Conservation (phyloP, 768 basidiomycete genomes). For the Galerina sulciceps region DNA sequence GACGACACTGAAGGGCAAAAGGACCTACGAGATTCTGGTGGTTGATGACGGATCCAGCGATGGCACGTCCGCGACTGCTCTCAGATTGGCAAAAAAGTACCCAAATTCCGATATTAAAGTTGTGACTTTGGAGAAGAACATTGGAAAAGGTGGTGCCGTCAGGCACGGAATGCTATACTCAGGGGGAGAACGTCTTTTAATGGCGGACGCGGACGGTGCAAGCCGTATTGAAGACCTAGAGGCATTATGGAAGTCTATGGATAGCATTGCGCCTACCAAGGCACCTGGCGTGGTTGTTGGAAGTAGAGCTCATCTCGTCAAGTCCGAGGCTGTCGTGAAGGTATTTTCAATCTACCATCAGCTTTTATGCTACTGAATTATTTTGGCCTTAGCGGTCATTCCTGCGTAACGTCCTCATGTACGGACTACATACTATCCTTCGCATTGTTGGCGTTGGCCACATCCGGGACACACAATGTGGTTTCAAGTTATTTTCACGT, state of each 20-base stretch:
- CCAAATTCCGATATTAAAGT: slow-evolving; percentile 70
- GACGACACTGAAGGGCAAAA: slow-evolving; percentile 38
- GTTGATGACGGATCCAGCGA: slow-evolving; percentile 92
- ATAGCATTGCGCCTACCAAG: slow-evolving; percentile 53
- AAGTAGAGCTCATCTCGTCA: slow-evolving; percentile 90
- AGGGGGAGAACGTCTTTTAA: slow-evolving; percentile 77
- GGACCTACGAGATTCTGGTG: slow-evolving; percentile 81
- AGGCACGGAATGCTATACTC: slow-evolving; percentile 88
- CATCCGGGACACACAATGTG: slow-evolving; percentile 94
- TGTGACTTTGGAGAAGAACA: slow-evolving; percentile 76
- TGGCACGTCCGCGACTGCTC: slow-evolving; percentile 66
- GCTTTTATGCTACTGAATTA: background rate
- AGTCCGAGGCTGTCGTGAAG: slow-evolving; percentile 92
- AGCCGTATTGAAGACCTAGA: slow-evolving; percentile 87
- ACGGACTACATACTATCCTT: slow-evolving; percentile 88
- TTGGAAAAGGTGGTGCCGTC: slow-evolving; percentile 94
- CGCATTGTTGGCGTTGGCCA: slow-evolving; percentile 88
- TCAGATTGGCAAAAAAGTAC: slow-evolving; percentile 64
- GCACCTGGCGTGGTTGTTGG: slow-evolving; percentile 77
- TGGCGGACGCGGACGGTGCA: slow-evolving; percentile 96
- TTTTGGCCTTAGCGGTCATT: slow-evolving; percentile 70
- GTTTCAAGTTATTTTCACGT: slow-evolving; percentile 95
- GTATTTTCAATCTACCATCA: slow-evolving; percentile 42
- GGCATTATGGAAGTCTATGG: slow-evolving; percentile 76
- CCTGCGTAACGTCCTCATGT: slow-evolving; percentile 92